Percentiles rank a stretch among this genome's conserved stretches.
These are phyloP conservation scores for Monascus purpureus DNA, from an alignment of 495 filamentous ascomycete species.

Conservation along the genomic window DNA sequence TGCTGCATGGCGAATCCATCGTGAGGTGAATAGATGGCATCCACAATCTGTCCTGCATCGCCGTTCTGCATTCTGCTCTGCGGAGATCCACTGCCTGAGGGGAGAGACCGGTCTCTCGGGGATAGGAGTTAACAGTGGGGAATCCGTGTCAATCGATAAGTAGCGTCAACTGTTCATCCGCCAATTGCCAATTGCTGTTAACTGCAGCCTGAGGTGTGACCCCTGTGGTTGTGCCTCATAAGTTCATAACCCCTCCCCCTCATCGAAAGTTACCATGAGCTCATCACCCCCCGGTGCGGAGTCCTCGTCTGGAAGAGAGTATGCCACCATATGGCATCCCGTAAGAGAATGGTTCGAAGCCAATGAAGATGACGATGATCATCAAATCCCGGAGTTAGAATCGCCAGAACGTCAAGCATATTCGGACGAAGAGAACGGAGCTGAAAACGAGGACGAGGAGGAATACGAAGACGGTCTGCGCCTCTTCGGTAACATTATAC, in stretches of 20 bases:
- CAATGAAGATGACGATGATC: conserved; percentile 28
- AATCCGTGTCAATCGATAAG: conserved; percentile 1
- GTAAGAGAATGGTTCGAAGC: conserved; percentile 31
- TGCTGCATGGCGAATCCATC: too few relatives aligned
- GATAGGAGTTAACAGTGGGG: conserved; percentile 4
- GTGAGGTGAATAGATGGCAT: too few relatives aligned
- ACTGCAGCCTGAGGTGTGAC: too few relatives aligned
- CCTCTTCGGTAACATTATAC: conserved; percentile 12
- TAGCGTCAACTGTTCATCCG: neutral
- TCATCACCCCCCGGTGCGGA: neutral
- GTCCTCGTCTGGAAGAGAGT: neutral
- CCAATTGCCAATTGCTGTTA: too few relatives aligned
- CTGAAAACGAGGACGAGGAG: conserved; percentile 19
- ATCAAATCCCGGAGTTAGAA: conserved; percentile 38
- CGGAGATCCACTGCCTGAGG: too few relatives aligned
- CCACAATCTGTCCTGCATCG: too few relatives aligned
- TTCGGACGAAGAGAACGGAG: conserved; percentile 26
- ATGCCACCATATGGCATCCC: conserved; percentile 16
- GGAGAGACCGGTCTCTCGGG: too few relatives aligned
- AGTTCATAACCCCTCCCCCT: too few relatives aligned
- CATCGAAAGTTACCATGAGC: neutral
- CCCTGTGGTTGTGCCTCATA: too few relatives aligned
- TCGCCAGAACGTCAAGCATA: too few relatives aligned
- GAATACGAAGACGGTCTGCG: conserved; percentile 10
- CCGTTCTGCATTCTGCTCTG: too few relatives aligned